Base-by-base conservation (phyloP, 306 rosid species). In the Prunus kanzakura region DNA sequence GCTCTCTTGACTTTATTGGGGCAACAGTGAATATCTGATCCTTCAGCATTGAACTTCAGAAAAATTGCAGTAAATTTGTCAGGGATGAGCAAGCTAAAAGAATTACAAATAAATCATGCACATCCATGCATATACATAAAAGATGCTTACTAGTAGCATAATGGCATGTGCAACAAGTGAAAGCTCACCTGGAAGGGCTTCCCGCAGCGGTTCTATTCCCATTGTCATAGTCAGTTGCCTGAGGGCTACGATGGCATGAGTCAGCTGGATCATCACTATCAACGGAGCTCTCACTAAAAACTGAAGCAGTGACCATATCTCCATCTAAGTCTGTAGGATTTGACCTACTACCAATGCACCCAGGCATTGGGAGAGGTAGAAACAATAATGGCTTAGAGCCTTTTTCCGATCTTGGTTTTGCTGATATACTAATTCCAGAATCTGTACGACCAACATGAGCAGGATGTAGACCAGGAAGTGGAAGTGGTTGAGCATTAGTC, bases 401-500 rank as follows among this genome's bases (percentile, higher is more conserved):
- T 80, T 91, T 88, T 73, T 87, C 91, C 60, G 75, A 79, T 79
- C 84, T 89, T 56, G 92, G 84, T 64, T 83, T 93, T 41, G 85
- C 57, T 75, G 93, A 88, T 76, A 85, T 82, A 75, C 91, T 83
- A 79, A 92, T 87, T 84, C 92, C 93, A 43, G 99, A 91, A 81
- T 96, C 91, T 76, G 93, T 88, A 43, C 93, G 96, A 66, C 89
- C 90, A 55, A 92, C 81, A 86, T 78, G 82, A 41, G 96, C 84
- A 75, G 90, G 93, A 73, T 83, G 89, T 78, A 72, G 81, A n/a
- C 86, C 82, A 72, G 99, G 99, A 83, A 89, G 98, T 22, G 99
- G 99, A 70, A 96, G 97, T 57, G 97, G 97, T 63, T 92, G 98
- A 81, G 98, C 87, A 86, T 54, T 86, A 71, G 90, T 81, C 82